These are phyloP conservation scores for Nadsonia commutata DNA, from an alignment of 1,139 yeast species.

Conservation along the genomic window DNA sequence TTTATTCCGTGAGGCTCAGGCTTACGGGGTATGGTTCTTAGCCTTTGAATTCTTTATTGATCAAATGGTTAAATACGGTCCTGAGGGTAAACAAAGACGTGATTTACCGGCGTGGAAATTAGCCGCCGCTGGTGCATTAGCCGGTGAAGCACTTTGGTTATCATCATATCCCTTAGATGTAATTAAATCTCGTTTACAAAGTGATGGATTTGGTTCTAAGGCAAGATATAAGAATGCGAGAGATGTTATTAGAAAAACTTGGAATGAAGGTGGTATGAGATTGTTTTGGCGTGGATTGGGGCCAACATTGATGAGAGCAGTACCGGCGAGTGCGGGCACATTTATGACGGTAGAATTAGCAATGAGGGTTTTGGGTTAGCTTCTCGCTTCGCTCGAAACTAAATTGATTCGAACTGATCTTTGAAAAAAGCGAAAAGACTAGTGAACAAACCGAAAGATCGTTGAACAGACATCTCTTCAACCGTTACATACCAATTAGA, in stretches of 20 bases:
- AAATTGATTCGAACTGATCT: too few species aligned
- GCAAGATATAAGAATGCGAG: constrained; percentile 33
- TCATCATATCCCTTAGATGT: constrained; percentile 61
- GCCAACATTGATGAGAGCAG: constrained; percentile 55
- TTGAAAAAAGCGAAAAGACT: too few species aligned
- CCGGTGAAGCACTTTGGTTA: constrained; percentile 63
- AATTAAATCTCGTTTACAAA: constrained; percentile 53
- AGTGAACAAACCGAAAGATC: too few species aligned
- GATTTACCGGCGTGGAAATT: constrained; percentile 49
- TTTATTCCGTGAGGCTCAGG: constrained; percentile 53
- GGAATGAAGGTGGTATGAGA: constrained; percentile 30
- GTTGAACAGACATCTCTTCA: too few species aligned
- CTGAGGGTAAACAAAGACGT: constrained; percentile 24
- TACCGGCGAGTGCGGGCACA: constrained; percentile 65
- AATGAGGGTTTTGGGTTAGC: constrained; percentile 36
- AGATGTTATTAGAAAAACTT: constrained; percentile 35
- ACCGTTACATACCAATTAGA: too few species aligned
- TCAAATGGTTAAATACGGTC: constrained; percentile 9
- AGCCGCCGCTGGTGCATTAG: constrained; percentile 48
- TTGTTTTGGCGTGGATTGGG: constrained; percentile 64
- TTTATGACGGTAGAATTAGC: constrained; percentile 68
- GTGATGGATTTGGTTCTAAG: constrained; percentile 39
- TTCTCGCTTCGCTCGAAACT: too few species aligned
- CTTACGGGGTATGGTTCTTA: constrained; percentile 72
- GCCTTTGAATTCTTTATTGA: constrained; percentile 51